Percentiles rank a stretch among this genome's conserved stretches.
Evolutionary conservation across 2,329 filamentous ascomycete genomes (phyloP).

Genomic region (Diatrype stigma): DNA sequence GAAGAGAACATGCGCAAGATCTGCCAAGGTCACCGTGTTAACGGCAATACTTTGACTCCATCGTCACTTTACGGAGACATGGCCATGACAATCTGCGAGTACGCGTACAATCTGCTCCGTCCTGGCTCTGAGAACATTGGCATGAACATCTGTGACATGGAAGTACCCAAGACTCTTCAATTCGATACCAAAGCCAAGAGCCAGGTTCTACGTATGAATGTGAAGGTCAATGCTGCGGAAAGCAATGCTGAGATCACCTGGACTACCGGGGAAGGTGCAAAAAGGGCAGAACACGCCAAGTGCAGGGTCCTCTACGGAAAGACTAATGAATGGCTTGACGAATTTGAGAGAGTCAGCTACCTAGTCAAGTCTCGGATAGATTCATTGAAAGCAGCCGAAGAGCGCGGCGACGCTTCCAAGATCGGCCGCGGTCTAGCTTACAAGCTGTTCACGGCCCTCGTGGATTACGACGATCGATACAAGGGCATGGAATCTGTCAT

Average conservation of each 20-base stretch:
- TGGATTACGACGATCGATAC: slow-evolving; percentile 52
- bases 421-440: slow-evolving; percentile 73
- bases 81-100: slow-evolving; percentile 57
- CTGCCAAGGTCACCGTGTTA: slow-evolving; percentile 63
- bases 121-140: slow-evolving; percentile 53
- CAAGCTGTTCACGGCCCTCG: slow-evolving; percentile 59
- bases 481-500: slow-evolving; percentile 57
- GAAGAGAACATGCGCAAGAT: slow-evolving; percentile 59
- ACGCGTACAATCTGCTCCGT: slow-evolving; percentile 60
- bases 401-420: slow-evolving; percentile 64
- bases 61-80: slow-evolving; percentile 51
- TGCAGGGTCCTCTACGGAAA: slow-evolving; percentile 61
- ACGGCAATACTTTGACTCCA: slow-evolving; percentile 62
- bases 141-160: slow-evolving; percentile 62
- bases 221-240: slow-evolving; percentile 53
- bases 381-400: slow-evolving; percentile 54
- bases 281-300: slow-evolving; percentile 56
- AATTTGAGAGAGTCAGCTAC: slow-evolving; percentile 66
- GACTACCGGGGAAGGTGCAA: slow-evolving; percentile 55
- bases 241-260: slow-evolving; percentile 54
- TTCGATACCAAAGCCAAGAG: slow-evolving; percentile 39
- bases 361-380: slow-evolving; percentile 62
- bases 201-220: slow-evolving; percentile 59
- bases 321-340: slow-evolving; percentile 55
- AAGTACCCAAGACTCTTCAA: slow-evolving; percentile 68